phyloP scores from a whole-genome alignment of 352 stramenopile species.

The Elongisporangium senticosum region DNA sequence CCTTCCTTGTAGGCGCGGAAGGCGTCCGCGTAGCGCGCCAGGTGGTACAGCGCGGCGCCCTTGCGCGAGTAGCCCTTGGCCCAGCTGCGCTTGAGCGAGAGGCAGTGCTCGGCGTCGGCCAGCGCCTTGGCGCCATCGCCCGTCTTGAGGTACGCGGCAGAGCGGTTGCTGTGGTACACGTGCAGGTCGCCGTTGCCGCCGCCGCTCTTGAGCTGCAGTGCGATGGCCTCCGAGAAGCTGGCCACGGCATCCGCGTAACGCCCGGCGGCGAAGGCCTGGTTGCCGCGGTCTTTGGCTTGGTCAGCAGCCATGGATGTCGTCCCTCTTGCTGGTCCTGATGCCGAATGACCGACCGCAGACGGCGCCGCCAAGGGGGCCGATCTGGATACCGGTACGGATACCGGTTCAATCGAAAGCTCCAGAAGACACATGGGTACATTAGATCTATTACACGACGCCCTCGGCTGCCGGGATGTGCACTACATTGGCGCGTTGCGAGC shows the following conservation, averaged over 20 bases:
- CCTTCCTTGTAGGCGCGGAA: slow-evolving; percentile 79
- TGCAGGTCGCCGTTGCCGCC: slow-evolving; percentile 28
- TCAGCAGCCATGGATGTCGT: slow-evolving; percentile 58
- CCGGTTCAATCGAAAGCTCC: not conserved
- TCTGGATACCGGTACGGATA: not conserved
- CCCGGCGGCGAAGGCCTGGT: slow-evolving; percentile 66
- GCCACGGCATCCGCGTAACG: slow-evolving; percentile 63
- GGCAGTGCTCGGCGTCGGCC: slow-evolving; percentile 74
- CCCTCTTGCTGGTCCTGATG: not conserved
- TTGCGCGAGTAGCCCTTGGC: slow-evolving; percentile 85
- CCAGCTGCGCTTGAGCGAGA: slow-evolving; percentile 71
- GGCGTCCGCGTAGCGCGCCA: slow-evolving; percentile 62
- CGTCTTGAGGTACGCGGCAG: slow-evolving; percentile 77
- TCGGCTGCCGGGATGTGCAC: slow-evolving; percentile 12
- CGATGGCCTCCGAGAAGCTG: slow-evolving; percentile 76
- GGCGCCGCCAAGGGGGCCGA: not conserved
- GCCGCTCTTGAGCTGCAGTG: slow-evolving; percentile 34
- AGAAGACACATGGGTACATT: not conserved
- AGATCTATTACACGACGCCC: slow-evolving; percentile 4
- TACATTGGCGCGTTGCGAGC: slow-evolving; percentile 29
- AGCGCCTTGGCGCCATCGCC: slow-evolving; percentile 59
- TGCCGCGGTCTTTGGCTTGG: slow-evolving; percentile 85
- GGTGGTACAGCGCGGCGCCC: slow-evolving; percentile 63
- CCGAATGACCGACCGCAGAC: not conserved
- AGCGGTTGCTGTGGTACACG: slow-evolving; percentile 84